Evolutionary conservation across 495 filamentous ascomycete species (phyloP), one percentile per base, ranked within the genome.

Genomic region (Recurvomyces mirabilis): DNA sequence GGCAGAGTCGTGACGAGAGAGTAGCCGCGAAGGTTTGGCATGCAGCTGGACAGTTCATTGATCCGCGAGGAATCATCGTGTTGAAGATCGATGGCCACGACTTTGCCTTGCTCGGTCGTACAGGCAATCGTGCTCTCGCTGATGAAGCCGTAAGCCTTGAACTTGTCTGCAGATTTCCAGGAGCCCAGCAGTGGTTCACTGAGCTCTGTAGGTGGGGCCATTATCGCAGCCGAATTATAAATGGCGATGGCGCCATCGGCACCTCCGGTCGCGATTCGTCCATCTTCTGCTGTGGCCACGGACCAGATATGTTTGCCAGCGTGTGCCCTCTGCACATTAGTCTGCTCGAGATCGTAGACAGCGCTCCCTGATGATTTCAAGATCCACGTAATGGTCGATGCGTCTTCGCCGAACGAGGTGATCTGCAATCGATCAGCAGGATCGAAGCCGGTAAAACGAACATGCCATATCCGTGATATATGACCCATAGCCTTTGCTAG

Each of bases 281-380:
- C 46, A 6, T 39, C 41, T 12, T 25, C 50, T n/a, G 52, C 49
- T 7, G 81, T 55, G 10, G 74, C 76, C 20, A 75, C 62, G 1
- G 85, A 79, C 87, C 87, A 95, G n/a, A 95, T 78, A 55, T 94
- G 84, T 60, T 95, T 96, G 22, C 91, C 89, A 22, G 63, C 67
- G 57, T 98, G 91, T 47, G 43, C 41, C 44, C 39, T 15, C 11
- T 41, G 39, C 10, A 46, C 15, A 25, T 43, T 1, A 4, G 6
- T 18, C 20, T 49, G 24, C 22, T 49, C 25, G 6, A 53, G 29
- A 3, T 7, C 21, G 30, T 35, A 41, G 36, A 14, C 15, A 12
- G 31, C 18, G n/a, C 14, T 25, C 3, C 24, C 26, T 3, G 24
- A 31, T 5, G 11, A 19, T 31, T 15, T 7, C 17, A 54, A 23